phyloP scores from a whole-genome alignment of 495 filamentous ascomycete genomes.

The Tuber indicum region DNA sequence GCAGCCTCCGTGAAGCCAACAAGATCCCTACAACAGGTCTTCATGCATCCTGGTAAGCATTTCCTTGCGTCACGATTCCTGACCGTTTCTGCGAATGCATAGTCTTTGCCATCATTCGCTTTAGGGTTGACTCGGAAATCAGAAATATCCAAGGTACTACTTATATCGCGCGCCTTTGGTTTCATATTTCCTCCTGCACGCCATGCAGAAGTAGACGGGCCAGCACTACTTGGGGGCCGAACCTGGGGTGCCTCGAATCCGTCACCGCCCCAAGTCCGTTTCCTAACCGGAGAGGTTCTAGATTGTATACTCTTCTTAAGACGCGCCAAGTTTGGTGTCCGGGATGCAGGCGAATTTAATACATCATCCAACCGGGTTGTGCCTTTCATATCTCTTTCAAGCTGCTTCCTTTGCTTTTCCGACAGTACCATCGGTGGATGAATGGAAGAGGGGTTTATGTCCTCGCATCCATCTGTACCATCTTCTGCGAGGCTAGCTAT shows the following conservation, averaged over 20 bases:
- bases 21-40: conserved; percentile 45
- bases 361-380: conserved; percentile 26
- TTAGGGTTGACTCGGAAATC: conserved; percentile 83
- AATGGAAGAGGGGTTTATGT: conserved; percentile 2
- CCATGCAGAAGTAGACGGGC: background rate
- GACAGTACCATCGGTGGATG: conserved; percentile 16
- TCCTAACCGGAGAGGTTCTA: conserved; percentile 27
- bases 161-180: conserved; percentile 6
- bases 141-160: conserved; percentile 34
- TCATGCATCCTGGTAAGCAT: conserved; percentile 70
- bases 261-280: conserved; percentile 7
- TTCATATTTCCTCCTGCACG: background rate
- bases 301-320: conserved; percentile 22
- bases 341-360: conserved; percentile 29
- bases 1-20: conserved; percentile 34
- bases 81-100: conserved; percentile 68
- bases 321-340: conserved; percentile 23
- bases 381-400: conserved; percentile 13
- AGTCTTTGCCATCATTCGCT: conserved; percentile 63
- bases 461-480: conserved; percentile 23
- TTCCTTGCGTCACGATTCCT: conserved; percentile 66
- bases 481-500: conserved; percentile 29
- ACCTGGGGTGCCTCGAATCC: background rate
- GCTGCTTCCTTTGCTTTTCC: conserved; percentile 21
- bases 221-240: conserved; percentile 1